phyloP scores from a whole-genome alignment of 768 basidiomycete species.

The Termitomyces sp. region DNA sequence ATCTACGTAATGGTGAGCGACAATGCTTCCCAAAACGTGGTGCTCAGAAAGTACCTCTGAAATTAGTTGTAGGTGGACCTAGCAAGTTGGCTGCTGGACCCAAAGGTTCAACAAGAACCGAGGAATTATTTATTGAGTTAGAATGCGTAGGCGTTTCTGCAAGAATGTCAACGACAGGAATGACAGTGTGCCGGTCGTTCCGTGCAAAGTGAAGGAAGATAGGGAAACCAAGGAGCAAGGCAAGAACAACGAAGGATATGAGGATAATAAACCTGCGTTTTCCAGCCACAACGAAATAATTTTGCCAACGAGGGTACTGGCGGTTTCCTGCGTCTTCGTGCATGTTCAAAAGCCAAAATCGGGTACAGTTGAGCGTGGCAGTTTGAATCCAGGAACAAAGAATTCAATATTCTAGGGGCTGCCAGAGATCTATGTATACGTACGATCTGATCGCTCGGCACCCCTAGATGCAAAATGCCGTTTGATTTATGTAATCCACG shows the following conservation, averaged over 20 bases:
- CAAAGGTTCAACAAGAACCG: slow-evolving; percentile 11
- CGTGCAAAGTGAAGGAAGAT: slow-evolving; percentile 17
- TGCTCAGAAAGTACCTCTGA: slow-evolving; percentile 38
- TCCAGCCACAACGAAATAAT: slow-evolving; percentile 3
- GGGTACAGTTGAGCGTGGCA: not conserved
- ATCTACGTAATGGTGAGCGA: slow-evolving; percentile 29
- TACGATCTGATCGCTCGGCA: slow-evolving; percentile 30
- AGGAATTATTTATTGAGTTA: not conserved
- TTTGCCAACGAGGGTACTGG: slow-evolving; percentile 6
- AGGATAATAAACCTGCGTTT: slow-evolving; percentile 20
- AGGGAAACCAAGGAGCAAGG: slow-evolving; percentile 22
- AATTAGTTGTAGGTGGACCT: slow-evolving; percentile 51
- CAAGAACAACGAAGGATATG: slow-evolving; percentile 20
- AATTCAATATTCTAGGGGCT: slow-evolving; percentile 29
- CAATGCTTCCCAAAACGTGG: not conserved
- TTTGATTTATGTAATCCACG: too few relatives aligned
- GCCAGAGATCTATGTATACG: slow-evolving; percentile 46
- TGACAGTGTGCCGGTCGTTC: slow-evolving; percentile 8
- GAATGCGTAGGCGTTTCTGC: not conserved
- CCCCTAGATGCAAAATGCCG: too few relatives aligned
- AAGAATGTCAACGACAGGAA: not conserved
- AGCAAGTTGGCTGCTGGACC: slow-evolving; percentile 15
- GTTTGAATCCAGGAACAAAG: not conserved
- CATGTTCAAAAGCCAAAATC: not conserved
- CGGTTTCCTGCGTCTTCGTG: slow-evolving; percentile 10